Evolutionary conservation across 2,329 filamentous ascomycete species (phyloP).

Genomic region (Botrytis sinoallii): DNA sequence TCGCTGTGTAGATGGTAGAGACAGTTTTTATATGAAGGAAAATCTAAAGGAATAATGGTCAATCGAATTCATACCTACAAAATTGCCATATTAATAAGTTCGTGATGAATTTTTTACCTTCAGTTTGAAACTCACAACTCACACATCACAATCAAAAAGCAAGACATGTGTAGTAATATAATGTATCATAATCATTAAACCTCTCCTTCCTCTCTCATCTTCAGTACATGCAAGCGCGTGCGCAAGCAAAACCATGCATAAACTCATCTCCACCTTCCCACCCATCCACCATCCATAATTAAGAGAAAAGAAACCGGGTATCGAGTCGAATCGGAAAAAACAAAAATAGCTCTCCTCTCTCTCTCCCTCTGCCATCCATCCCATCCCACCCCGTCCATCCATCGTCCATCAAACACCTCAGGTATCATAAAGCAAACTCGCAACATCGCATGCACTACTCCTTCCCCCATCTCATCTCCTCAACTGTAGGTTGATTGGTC

Average conservation of each 20-base stretch:
- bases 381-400: no score
- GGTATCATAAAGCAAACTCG: conserved; percentile 4
- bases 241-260: neutral
- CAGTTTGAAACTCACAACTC: neutral
- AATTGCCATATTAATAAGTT: no score
- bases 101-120: neutral
- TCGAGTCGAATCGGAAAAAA: conserved; percentile 15
- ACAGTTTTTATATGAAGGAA: neutral
- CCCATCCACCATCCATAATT: neutral
- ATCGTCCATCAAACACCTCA: neutral
- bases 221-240: neutral
- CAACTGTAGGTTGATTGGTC: neutral
- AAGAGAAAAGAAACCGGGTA: conserved; percentile 17
- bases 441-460: neutral
- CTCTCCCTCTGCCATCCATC: neutral
- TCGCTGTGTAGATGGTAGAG: neutral
- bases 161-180: neutral
- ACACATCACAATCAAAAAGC: neutral
- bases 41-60: neutral
- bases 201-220: neutral
- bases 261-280: neutral
- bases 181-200: conserved; percentile 11
- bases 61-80: neutral
- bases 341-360: conserved; percentile 1
- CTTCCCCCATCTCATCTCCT: neutral